phyloP scores from a whole-genome alignment of 1,139 yeast species.

The Geotrichum carabidarum region DNA sequence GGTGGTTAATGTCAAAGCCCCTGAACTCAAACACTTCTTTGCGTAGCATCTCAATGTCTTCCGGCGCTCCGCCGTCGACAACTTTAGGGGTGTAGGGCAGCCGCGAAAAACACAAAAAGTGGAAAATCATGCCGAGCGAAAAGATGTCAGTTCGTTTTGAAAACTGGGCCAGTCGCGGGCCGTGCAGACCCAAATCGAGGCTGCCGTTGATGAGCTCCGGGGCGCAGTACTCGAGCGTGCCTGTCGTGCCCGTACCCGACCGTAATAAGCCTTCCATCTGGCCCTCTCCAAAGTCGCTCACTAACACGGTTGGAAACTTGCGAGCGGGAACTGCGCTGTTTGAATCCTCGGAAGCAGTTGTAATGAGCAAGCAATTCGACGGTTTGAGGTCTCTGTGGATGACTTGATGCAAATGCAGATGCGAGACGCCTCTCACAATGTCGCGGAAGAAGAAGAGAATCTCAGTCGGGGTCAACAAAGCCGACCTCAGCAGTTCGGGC shows the following conservation, averaged over 20 bases:
- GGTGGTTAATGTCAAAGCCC: conserved; percentile 31
- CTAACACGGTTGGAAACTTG: conserved; percentile 59
- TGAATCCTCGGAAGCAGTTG: conserved; percentile 28
- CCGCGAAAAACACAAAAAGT: conserved; percentile 63
- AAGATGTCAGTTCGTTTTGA: conserved; percentile 71
- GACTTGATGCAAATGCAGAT: conserved; percentile 67
- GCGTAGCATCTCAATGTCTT: conserved; percentile 38
- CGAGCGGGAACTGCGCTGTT: conserved; percentile 26
- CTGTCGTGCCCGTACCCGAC: conserved; percentile 69
- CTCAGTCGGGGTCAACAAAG: conserved; percentile 42
- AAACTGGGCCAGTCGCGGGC: conserved; percentile 38
- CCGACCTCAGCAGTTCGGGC: conserved; percentile 25
- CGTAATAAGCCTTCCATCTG: conserved; percentile 59
- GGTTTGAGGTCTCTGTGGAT: conserved; percentile 87
- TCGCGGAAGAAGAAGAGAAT: conserved; percentile 65
- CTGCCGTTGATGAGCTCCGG: conserved; percentile 59
- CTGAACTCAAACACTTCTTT: conserved; percentile 40
- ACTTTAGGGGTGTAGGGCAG: conserved; percentile 49
- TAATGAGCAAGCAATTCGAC: conserved; percentile 67
- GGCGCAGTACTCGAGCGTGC: conserved; percentile 81
- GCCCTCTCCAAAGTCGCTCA: conserved; percentile 89
- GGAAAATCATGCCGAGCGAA: conserved; percentile 74
- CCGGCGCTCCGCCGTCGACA: conserved; percentile 17
- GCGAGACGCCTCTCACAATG: conserved; percentile 61
- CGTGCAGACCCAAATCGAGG: background rate